Evolutionary conservation across 2,329 filamentous ascomycete species (phyloP), one percentile per base, ranked within the genome.

Genomic region (Claviceps digitariae): DNA sequence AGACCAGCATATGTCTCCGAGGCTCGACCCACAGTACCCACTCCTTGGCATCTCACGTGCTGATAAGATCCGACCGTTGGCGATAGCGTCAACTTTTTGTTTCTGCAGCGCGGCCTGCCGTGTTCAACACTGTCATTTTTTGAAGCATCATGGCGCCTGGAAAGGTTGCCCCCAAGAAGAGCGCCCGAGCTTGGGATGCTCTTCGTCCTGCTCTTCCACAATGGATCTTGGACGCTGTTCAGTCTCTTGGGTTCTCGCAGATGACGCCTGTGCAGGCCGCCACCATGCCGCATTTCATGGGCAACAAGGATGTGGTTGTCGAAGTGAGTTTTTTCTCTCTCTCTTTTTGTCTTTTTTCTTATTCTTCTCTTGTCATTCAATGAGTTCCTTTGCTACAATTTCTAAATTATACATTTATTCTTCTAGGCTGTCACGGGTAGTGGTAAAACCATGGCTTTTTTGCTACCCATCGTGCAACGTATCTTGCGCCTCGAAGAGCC

Each of bases 231-330:
- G 87, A 94, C 59, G 90, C 89, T 55, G 83, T 94, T 49, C 76
- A 82, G 50, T 81, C 83, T 58, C 91, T 93, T 84, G 88, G 89
- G 56, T 95, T 95, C 68, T 73, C 77, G 57, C 84, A 86, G 66
- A 90, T 93, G 77, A 96, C 90, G 3, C 91, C 91, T 1, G 90
- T 96, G n/a, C 91, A 97, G 71, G 88, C 90, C 46, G 91, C 89
- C 55, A 86, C 88, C 4, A 86, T 96, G 59, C 89, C 90, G 13
- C 79, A 95, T 51, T 93, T 95, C 65, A 83, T 90, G 70, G 84
- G 82, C 51, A 87, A 95, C 66, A 95, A 94, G 64, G 90, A 95
- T 68, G 87, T 95, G 4, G 90, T 95, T 1, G 90, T 95, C 6
- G 89, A 95, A 73, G 82, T 81, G 65, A 48, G 65, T 52, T 27